These are phyloP conservation scores for Chlamydomonas sphaeroides DNA, from an alignment of 139 green algal genomes.

Conservation along the genomic window DNA sequence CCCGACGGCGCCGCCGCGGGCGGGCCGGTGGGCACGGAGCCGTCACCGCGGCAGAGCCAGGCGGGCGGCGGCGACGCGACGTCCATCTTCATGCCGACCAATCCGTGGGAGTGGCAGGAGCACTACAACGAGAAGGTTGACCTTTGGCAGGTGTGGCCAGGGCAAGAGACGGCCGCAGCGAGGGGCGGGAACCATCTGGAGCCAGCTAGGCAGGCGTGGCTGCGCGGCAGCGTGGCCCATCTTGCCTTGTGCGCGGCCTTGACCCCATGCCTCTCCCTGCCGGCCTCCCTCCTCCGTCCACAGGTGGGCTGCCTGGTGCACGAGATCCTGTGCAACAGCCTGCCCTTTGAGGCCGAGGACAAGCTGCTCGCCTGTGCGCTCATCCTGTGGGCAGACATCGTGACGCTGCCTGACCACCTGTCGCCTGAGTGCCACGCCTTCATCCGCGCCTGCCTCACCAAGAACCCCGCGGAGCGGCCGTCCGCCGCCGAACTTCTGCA, in stretches of 20 bases:
- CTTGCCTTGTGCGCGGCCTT: no score
- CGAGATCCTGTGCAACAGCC: constrained; percentile 64
- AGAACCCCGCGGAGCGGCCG: constrained; percentile 55
- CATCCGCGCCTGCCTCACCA: constrained; percentile 67
- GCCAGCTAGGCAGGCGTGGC: no score
- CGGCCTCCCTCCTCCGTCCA: neutral
- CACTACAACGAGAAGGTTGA: constrained; percentile 71
- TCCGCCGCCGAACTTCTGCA: constrained; percentile 61
- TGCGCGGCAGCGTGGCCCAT: no score
- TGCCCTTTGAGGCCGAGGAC: constrained; percentile 66
- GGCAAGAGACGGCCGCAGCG: no score
- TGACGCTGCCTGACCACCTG: constrained; percentile 49
- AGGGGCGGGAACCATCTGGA: no score
- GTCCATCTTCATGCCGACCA: constrained; percentile 35
- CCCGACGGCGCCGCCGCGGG: neutral
- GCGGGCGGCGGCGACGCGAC: neutral
- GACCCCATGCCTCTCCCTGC: neutral
- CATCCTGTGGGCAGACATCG: constrained; percentile 64
- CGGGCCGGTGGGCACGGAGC: neutral
- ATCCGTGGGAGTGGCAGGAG: constrained; percentile 55
- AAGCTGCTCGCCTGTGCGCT: constrained; percentile 55
- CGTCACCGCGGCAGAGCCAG: constrained; percentile 5
- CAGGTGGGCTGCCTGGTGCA: constrained; percentile 67
- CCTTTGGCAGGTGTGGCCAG: constrained; percentile 56
- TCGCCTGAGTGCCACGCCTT: constrained; percentile 60